phyloP scores from a whole-genome alignment of 2,329 filamentous ascomycete genomes.

The Hawksworthiomyces lignivorus region DNA sequence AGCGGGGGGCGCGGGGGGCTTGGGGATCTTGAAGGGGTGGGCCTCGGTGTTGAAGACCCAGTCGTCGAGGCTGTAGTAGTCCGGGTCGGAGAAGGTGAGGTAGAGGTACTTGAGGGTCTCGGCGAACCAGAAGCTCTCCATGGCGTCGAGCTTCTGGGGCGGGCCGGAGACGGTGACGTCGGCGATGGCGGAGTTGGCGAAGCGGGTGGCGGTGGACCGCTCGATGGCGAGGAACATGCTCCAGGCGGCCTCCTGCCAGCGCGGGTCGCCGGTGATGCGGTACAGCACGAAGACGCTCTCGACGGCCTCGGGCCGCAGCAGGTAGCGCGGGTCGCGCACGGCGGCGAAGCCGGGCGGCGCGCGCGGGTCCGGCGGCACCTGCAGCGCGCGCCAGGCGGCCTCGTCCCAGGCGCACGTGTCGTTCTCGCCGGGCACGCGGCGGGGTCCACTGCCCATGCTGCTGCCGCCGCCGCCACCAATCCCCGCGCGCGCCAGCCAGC shows the following conservation, averaged over 20 bases:
- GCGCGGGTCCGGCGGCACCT: conserved; percentile 12
- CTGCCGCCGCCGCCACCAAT: conserved; percentile 13
- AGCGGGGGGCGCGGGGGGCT: conserved; percentile 25
- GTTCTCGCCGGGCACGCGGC: not conserved
- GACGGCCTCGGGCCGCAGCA: conserved; percentile 62
- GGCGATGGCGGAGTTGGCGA: conserved; percentile 16
- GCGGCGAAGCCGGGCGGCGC: conserved; percentile 20
- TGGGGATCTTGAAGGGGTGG: conserved; percentile 15
- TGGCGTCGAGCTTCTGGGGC: conserved; percentile 31
- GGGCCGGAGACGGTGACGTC: conserved; percentile 33
- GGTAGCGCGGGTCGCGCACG: conserved; percentile 33
- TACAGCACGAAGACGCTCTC: conserved; percentile 74
- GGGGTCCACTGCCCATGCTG: not conserved
- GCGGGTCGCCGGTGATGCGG: conserved; percentile 64
- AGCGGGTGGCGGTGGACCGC: conserved; percentile 41
- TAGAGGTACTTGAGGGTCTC: conserved; percentile 19
- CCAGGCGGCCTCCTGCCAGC: conserved; percentile 70
- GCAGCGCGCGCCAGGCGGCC: conserved; percentile 23
- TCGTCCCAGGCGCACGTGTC: conserved; percentile 27
- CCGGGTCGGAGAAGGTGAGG: conserved; percentile 14
- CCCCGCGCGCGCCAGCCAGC: conserved; percentile 2
- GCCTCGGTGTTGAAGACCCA: conserved; percentile 18
- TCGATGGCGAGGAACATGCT: conserved; percentile 67
- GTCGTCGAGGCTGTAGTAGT: conserved; percentile 16
- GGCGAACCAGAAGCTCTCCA: conserved; percentile 18